phyloP scores from a whole-genome alignment of 306 rosid genomes.

The Calophaca sinica region DNA sequence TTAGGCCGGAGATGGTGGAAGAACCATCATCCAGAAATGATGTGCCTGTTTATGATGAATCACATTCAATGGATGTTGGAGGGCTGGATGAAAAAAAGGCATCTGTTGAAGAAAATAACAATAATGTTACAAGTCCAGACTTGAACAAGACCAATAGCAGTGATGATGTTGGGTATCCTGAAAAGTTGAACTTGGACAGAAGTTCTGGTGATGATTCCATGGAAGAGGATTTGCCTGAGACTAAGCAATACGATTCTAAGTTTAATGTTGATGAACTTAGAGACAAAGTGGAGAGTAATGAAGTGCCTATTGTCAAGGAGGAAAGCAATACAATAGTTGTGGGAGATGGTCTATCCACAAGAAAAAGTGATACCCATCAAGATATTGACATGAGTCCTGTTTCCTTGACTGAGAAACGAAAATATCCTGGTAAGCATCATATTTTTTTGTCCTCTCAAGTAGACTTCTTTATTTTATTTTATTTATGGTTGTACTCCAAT shows the following conservation, averaged over 20 bases:
- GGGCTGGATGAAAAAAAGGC: slow-evolving; percentile 54
- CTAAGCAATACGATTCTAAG: slow-evolving; percentile 78
- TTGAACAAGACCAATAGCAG: slow-evolving; percentile 54
- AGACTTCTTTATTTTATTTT: background rate
- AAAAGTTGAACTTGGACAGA: slow-evolving; percentile 91
- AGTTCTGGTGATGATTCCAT: slow-evolving; percentile 99
- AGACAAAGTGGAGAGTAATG: slow-evolving; percentile 58
- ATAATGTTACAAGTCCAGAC: slow-evolving; percentile 58
- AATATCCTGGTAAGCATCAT: slow-evolving; percentile 72
- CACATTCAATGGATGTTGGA: slow-evolving; percentile 74
- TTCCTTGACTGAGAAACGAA: slow-evolving; percentile 76
- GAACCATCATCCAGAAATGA: slow-evolving; percentile 85
- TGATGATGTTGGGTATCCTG: slow-evolving; percentile 80
- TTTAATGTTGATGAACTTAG: slow-evolving; percentile 65
- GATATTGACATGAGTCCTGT: slow-evolving; percentile 60
- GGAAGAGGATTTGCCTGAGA: slow-evolving; percentile 93
- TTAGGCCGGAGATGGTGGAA: slow-evolving; percentile 97
- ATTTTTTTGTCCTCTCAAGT: slow-evolving; percentile 16
- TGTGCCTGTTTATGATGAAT: slow-evolving; percentile 78
- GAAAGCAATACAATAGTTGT: slow-evolving; percentile 54
- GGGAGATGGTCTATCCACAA: slow-evolving; percentile 63
- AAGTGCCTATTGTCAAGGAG: slow-evolving; percentile 59
- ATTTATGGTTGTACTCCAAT: background rate
- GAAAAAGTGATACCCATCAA: slow-evolving; percentile 55
- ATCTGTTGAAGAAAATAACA: slow-evolving; percentile 53